These are phyloP conservation scores for Grosmannia huntii DNA, from an alignment of 2,329 filamentous ascomycete species.

Conservation along the genomic window DNA sequence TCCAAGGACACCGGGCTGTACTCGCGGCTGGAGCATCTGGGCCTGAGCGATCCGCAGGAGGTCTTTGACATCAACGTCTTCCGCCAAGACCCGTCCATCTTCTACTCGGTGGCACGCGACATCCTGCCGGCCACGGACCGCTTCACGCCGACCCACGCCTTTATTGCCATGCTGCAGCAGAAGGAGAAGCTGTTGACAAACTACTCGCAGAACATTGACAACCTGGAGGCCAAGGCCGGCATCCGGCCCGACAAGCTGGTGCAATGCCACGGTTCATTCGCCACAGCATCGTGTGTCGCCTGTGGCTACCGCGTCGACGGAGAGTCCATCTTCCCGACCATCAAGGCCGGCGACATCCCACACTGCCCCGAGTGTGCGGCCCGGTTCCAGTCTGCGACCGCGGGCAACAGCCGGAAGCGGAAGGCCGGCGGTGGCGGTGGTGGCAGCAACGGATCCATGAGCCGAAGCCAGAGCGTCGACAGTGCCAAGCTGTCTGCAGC, in stretches of 20 bases:
- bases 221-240: conserved; percentile 78
- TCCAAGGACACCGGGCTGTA: conserved; percentile 90
- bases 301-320: conserved; percentile 65
- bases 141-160: conserved; percentile 86
- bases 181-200: conserved; percentile 86
- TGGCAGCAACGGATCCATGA: conserved; percentile 1
- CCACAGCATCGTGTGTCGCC: conserved; percentile 76
- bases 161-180: conserved; percentile 80
- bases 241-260: conserved; percentile 72
- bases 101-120: conserved; percentile 84
- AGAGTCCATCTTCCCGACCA: conserved; percentile 65
- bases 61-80: conserved; percentile 90
- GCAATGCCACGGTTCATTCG: conserved; percentile 94
- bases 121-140: conserved; percentile 71
- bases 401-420: conserved; percentile 12
- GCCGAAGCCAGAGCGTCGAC: background rate
- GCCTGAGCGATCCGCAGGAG: conserved; percentile 75
- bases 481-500: background rate
- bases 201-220: conserved; percentile 98
- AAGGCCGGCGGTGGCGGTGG: conserved; percentile 6
- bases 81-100: conserved; percentile 72
- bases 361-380: conserved; percentile 60
- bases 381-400: conserved; percentile 12
- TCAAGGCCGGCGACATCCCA: conserved; percentile 64
- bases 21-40: conserved; percentile 66